Base-by-base conservation (phyloP, 2,329 filamentous ascomycete species). In the Akanthomyces muscarius region DNA sequence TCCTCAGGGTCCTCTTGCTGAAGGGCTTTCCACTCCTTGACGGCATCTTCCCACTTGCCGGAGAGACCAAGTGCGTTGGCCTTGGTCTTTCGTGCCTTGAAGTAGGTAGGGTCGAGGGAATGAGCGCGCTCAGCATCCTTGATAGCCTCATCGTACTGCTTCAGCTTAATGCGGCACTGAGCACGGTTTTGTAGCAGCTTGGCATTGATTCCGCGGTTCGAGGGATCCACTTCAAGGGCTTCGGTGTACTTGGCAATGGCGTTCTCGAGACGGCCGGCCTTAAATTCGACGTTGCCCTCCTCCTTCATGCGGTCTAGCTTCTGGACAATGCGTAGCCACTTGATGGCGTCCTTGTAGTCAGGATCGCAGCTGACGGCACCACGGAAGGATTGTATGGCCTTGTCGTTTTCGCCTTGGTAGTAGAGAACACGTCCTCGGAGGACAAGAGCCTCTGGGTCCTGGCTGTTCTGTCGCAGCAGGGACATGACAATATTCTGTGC, bases 161-260 rank as follows among this genome's bases (percentile, higher is more conserved):
- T 96, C 60, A 97, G 83, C 80, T 90, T 89, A 64, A 89, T 87
- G 66, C 88, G 86, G 76, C 92, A 95, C 70, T 96, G 83, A 0
- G 95, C 95, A 65, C 95, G 86, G 81, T 99, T 99, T 76, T 96
- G 92, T 57, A 96, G 83, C 55, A 98, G 86, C 82, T 98, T 98
- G 23, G 94, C 89, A 76, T 98, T 98, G 69, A 91, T 97, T 71
- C 90, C 89, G 77, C 91, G 91, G 83, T 98, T 98, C 61, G 83
- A 74, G 0, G 93, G 90, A 75, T 99, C 95, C 54, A 99, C 86
- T 54, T 89, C 87, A 41, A 99, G 81, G 51, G 94, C 94, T 65
- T 89, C 81, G 3, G 87, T 87, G 77, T 97, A 99, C 69, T 92
- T 89, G 63, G 93, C 87, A 63, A 97, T 88, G 33, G 95, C 95